Evolutionary conservation across 768 basidiomycete genomes (phyloP).

Genomic region (Auriculariales sp.): DNA sequence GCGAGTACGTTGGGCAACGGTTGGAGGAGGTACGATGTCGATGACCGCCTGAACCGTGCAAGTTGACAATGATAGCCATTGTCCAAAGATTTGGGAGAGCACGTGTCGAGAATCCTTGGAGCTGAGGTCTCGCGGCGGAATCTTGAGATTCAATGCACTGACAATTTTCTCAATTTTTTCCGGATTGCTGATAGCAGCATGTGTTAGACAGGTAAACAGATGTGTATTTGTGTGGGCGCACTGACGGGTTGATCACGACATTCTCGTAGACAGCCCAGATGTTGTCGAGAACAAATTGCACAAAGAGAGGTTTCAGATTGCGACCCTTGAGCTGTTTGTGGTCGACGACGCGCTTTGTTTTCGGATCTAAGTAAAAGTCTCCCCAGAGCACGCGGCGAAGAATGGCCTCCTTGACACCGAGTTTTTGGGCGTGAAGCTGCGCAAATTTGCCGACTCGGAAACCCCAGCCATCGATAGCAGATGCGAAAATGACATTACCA

Average conservation of each 20-base stretch:
- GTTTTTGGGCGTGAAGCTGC: slow-evolving; percentile 76
- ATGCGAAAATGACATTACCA: slow-evolving; percentile 93
- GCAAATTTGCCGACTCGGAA: slow-evolving; percentile 92
- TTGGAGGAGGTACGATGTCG: slow-evolving; percentile 85
- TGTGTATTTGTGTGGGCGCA: too few species aligned
- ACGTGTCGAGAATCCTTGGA: slow-evolving; percentile 81
- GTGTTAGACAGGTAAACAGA: background rate
- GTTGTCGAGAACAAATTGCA: slow-evolving; percentile 94
- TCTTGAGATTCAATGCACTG: slow-evolving; percentile 62
- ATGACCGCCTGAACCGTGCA: slow-evolving; percentile 85
- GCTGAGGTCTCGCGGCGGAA: slow-evolving; percentile 77
- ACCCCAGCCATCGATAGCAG: slow-evolving; percentile 94
- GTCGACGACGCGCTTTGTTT: slow-evolving; percentile 84
- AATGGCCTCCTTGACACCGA: slow-evolving; percentile 81
- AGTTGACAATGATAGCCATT: slow-evolving; percentile 92
- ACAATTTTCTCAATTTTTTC: slow-evolving; percentile 87
- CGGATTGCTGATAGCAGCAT: slow-evolving; percentile 43
- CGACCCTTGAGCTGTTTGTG: slow-evolving; percentile 82
- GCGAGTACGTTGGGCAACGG: slow-evolving; percentile 62
- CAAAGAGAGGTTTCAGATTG: slow-evolving; percentile 84
- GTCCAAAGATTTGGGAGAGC: slow-evolving; percentile 75
- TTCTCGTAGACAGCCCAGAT: slow-evolving; percentile 96
- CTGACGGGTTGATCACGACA: slow-evolving; percentile 77
- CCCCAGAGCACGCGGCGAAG: slow-evolving; percentile 87
- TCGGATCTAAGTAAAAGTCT: slow-evolving; percentile 92